Conservation (phyloP, 495 filamentous ascomycete species). For the Podospora appendiculata region DNA sequence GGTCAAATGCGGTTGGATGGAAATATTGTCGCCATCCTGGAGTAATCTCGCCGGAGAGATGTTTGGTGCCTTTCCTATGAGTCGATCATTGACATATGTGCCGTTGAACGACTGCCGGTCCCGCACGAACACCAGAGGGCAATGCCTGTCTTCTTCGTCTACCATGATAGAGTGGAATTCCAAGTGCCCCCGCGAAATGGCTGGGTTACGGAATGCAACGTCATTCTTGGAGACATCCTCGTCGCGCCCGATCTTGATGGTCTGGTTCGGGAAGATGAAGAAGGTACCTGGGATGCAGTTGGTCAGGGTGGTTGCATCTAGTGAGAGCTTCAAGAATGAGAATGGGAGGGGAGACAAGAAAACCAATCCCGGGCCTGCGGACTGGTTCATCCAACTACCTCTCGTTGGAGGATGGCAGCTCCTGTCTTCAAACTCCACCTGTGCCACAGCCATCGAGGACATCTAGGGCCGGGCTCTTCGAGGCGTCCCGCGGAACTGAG, state of each 20-base stretch:
- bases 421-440: slow-evolving; percentile 8
- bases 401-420: slow-evolving; percentile 1
- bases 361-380: too few species aligned
- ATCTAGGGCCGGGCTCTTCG: too few species aligned
- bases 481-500: too few species aligned
- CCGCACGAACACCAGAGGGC: slow-evolving; percentile 52
- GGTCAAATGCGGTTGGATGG: slow-evolving; percentile 26
- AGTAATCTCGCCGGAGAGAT: slow-evolving; percentile 39
- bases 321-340: too few species aligned
- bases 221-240: slow-evolving; percentile 21
- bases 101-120: slow-evolving; percentile 52
- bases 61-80: slow-evolving; percentile 28
- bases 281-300: too few species aligned
- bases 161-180: slow-evolving; percentile 54
- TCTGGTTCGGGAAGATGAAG: slow-evolving; percentile 10
- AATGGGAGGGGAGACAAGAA: too few species aligned
- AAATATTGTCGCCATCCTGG: slow-evolving; percentile 46
- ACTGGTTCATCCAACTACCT: slow-evolving; percentile 2
- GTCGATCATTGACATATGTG: slow-evolving; percentile 41
- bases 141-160: slow-evolving; percentile 26
- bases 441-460: slow-evolving; percentile 1
- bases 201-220: slow-evolving; percentile 30
- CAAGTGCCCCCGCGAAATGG: slow-evolving; percentile 51
- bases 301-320: too few species aligned
- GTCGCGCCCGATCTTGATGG: slow-evolving; percentile 30